Evolutionary conservation across 805 yeast species (phyloP).

Genomic region (Candida ulmi): DNA sequence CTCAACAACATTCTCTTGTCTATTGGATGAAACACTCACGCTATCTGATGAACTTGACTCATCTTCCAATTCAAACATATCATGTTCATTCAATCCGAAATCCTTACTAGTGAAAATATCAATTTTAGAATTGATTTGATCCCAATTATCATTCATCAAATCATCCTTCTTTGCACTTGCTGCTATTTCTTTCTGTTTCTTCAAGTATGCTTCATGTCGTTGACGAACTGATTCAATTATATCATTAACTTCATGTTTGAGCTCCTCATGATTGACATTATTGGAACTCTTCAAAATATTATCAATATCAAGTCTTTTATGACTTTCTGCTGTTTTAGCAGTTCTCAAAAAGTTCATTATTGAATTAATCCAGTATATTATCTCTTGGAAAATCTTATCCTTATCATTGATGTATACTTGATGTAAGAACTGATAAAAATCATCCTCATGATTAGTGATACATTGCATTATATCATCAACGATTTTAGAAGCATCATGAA

Average conservation of each 20-base stretch:
- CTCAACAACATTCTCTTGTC: not conserved
- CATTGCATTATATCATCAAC: conserved; percentile 62
- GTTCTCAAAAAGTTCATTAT: conserved; percentile 58
- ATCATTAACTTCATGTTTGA: conserved; percentile 33
- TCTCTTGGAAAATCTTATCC: conserved; percentile 61
- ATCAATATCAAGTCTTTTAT: conserved; percentile 40
- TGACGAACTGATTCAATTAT: conserved; percentile 30
- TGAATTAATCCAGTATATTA: conserved; percentile 69
- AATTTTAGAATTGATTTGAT: conserved; percentile 32
- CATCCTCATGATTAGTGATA: conserved; percentile 65
- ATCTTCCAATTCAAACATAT: conserved; percentile 36
- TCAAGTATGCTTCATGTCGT: conserved; percentile 28
- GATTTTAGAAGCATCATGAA: conserved; percentile 51
- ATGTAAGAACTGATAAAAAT: conserved; percentile 71
- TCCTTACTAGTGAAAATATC: conserved; percentile 38
- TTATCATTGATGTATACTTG: conserved; percentile 77
- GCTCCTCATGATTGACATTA: conserved; percentile 21
- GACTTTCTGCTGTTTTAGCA: conserved; percentile 41
- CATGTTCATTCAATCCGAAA: conserved; percentile 45
- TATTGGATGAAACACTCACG: not conserved
- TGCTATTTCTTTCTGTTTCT: conserved; percentile 20
- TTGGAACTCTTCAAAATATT: conserved; percentile 23
- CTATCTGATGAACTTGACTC: conserved; percentile 9
- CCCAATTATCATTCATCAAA: conserved; percentile 35
- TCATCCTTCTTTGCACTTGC: conserved; percentile 19